phyloP scores from a whole-genome alignment of 805 yeast species.

The Zygoascus ofunaensis region DNA sequence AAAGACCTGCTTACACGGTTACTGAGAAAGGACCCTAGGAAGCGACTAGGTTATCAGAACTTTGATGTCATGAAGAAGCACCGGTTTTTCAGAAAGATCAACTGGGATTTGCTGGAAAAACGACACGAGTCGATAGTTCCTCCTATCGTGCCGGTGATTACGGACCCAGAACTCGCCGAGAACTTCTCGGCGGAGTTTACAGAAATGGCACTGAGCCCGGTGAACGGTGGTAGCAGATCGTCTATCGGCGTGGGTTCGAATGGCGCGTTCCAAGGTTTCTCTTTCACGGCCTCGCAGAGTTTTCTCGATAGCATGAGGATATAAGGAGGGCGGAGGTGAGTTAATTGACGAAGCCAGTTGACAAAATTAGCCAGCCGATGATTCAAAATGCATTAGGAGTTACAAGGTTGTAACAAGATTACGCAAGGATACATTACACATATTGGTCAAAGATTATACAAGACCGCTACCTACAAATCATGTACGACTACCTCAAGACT shows the following conservation, averaged over 20 bases:
- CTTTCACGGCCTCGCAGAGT: conserved; percentile 32
- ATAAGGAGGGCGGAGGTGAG: not conserved
- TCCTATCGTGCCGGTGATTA: conserved; percentile 75
- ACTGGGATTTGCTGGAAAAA: conserved; percentile 52
- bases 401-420: not conserved
- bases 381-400: no score
- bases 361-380: no score
- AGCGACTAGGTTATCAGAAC: conserved; percentile 53
- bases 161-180: conserved; percentile 76
- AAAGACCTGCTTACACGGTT: conserved; percentile 62
- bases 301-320: conserved; percentile 21
- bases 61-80: conserved; percentile 50
- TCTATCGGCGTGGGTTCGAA: not conserved
- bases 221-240: not conserved
- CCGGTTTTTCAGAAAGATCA: conserved; percentile 64
- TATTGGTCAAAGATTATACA: no score
- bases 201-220: conserved; percentile 38
- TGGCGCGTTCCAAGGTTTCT: conserved; percentile 26
- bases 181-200: conserved; percentile 79
- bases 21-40: conserved; percentile 58
- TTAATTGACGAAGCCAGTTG: no score
- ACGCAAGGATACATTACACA: not conserved
- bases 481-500: conserved; percentile 1
- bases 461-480: not conserved
- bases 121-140: conserved; percentile 47